phyloP scores from a whole-genome alignment of 768 basidiomycete species.

The Clavulina sp. region DNA sequence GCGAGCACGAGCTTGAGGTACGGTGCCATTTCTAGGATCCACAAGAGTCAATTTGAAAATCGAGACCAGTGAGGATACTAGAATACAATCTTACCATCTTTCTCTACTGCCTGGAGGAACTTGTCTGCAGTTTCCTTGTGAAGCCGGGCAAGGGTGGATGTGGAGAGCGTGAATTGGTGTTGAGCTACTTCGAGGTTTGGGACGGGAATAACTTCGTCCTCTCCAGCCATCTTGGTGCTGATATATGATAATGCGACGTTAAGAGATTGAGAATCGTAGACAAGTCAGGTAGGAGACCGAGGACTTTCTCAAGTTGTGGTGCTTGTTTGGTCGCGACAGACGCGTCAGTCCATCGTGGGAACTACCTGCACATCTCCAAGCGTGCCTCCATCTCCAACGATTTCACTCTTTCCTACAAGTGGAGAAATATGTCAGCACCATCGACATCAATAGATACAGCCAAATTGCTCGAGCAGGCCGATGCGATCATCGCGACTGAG shows the following conservation, averaged over 20 bases:
- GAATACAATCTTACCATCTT: conserved; percentile 43
- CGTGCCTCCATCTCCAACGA: too few relatives aligned
- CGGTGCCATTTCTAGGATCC: conserved; percentile 62
- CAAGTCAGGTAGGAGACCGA: too few relatives aligned
- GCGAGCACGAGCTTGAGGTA: conserved; percentile 35
- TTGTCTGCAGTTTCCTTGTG: conserved; percentile 48
- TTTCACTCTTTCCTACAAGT: too few relatives aligned
- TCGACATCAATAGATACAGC: conserved; percentile 6
- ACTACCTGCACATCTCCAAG: too few relatives aligned
- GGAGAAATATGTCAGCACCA: too few relatives aligned
- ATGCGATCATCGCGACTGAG: conserved; percentile 26
- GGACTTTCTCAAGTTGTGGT: too few relatives aligned
- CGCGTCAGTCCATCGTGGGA: too few relatives aligned
- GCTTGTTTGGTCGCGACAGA: too few relatives aligned
- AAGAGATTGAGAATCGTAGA: background rate
- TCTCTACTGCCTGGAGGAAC: conserved; percentile 56
- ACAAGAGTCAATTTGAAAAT: background rate
- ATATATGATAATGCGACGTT: too few relatives aligned
- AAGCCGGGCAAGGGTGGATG: conserved; percentile 37
- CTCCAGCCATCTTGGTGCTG: conserved; percentile 39
- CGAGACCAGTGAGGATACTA: conserved; percentile 3
- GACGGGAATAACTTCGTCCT: conserved; percentile 68
- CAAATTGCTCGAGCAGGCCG: conserved; percentile 39
- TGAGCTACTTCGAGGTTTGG: conserved; percentile 76
- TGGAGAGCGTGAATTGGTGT: conserved; percentile 55